Evolutionary conservation across 2,329 filamentous ascomycete genomes (phyloP).

Genomic region (Paraphaeosphaeria sporulosa): DNA sequence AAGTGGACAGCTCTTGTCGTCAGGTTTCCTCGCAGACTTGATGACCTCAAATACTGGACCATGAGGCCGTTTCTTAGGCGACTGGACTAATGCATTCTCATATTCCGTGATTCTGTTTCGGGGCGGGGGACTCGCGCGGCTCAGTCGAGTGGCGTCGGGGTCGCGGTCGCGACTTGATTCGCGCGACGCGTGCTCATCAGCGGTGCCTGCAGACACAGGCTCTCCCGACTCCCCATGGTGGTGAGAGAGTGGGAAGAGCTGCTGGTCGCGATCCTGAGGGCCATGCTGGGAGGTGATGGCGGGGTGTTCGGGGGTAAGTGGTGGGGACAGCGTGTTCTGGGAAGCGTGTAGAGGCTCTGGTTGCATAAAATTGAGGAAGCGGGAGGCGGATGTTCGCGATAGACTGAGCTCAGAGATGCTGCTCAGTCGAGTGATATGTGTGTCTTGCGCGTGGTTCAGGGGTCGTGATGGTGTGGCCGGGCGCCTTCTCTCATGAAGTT

Average conservation of each 20-base stretch:
- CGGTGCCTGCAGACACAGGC: slow-evolving; percentile 25
- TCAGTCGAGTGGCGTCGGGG: slow-evolving; percentile 40
- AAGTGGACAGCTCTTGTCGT: slow-evolving; percentile 58
- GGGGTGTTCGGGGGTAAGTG: slow-evolving; percentile 47
- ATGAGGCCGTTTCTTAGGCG: slow-evolving; percentile 48
- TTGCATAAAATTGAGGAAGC: slow-evolving; percentile 68
- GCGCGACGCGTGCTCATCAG: slow-evolving; percentile 32
- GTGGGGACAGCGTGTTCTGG: slow-evolving; percentile 54
- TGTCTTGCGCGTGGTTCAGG: slow-evolving; percentile 29
- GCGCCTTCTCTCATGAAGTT: slow-evolving; percentile 8
- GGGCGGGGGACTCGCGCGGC: slow-evolving; percentile 49
- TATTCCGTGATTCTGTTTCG: slow-evolving; percentile 63
- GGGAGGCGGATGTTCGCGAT: slow-evolving; percentile 39
- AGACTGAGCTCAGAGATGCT: slow-evolving; percentile 63
- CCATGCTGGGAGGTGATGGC: slow-evolving; percentile 65
- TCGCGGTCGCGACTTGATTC: slow-evolving; percentile 20
- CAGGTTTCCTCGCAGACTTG: slow-evolving; percentile 54
- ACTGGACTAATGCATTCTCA: slow-evolving; percentile 56
- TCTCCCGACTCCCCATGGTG: slow-evolving; percentile 42
- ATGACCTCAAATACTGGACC: slow-evolving; percentile 62
- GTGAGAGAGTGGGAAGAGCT: slow-evolving; percentile 52
- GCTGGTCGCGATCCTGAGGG: slow-evolving; percentile 57
- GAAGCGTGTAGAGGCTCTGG: slow-evolving; percentile 62
- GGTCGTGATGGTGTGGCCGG: slow-evolving; percentile 11
- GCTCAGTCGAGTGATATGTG: slow-evolving; percentile 43